Base-by-base conservation (phyloP, 2,329 filamentous ascomycete genomes). In the Aspergillus tamarii region DNA sequence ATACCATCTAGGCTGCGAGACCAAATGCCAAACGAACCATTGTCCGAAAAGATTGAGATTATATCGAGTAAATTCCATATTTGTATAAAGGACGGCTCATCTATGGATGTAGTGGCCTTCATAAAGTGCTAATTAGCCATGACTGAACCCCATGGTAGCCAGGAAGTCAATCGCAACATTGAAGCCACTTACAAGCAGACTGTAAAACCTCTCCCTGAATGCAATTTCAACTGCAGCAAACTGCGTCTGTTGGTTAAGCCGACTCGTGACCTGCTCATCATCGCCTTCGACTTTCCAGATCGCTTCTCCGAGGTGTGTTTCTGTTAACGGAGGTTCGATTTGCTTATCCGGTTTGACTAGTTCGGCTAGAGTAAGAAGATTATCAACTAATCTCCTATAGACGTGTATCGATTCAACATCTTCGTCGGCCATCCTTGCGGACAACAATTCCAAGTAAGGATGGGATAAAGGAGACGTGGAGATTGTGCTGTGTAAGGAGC, bases 11-110 rank as follows among this genome's bases (percentile, higher is more conserved):
- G n/a, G 19, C 36, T 43, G 26, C 32, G 46, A 57, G 28, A 52
- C 52, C 43, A 46, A 50, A 21, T 16, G 36, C 34, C 54, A 32
- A 75, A 89, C 81, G 85, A 85, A 83, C 90, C 91, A 74, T 89
- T 87, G 74, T 97, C 94, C 64, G 93, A 94, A 65, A 96, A 88
- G 43, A 96, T 89, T 0, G 91, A 90, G n/a, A 97, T 84, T 48
- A 98, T 88, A 74, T 99, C 96, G 62, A 99, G 87, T 6, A 99
- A 84, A 74, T 97, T 95, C 94, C 94, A 99, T 67, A 98, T 87
- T 64, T 88, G 86, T 57, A 93, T 89, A 73, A 97, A 97, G 0
- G 87, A 84, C 48, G 92, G 88, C 30, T 91, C 88, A 43, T 93
- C 86, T 70, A 97, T 96, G 10, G 87, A 83, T 14, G 87, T 93